Percentiles rank a stretch among this genome's conserved stretches.
These are phyloP conservation scores for Rugonectria rugulosa DNA, from an alignment of 2,329 filamentous ascomycete species.

Conservation along the genomic window DNA sequence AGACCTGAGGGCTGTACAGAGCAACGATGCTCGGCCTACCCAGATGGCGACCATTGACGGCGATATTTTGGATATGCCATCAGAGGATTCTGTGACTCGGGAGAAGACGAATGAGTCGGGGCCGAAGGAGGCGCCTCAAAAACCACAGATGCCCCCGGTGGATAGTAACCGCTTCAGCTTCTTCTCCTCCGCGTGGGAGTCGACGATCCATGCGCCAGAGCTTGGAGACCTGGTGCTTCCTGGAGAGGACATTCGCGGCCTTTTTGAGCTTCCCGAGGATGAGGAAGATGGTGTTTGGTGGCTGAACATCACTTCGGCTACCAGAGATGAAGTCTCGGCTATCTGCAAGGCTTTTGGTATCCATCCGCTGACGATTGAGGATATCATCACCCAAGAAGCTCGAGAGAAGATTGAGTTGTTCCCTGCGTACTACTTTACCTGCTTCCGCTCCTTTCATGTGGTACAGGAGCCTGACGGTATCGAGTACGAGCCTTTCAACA, in stretches of 20 bases:
- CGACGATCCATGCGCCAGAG: slow-evolving; percentile 89
- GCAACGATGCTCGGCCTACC: slow-evolving; percentile 36
- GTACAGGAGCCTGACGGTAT: slow-evolving; percentile 80
- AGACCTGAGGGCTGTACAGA: slow-evolving; percentile 43
- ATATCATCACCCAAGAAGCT: slow-evolving; percentile 93
- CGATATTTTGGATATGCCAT: slow-evolving; percentile 63
- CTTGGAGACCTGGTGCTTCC: slow-evolving; percentile 88
- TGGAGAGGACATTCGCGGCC: slow-evolving; percentile 85
- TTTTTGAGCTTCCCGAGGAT: slow-evolving; percentile 75
- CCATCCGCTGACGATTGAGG: slow-evolving; percentile 93
- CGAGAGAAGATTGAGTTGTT: slow-evolving; percentile 99
- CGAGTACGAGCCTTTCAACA: slow-evolving; percentile 93
- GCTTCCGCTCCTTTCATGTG: slow-evolving; percentile 89
- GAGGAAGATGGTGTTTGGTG: slow-evolving; percentile 91
- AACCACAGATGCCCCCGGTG: slow-evolving; percentile 48
- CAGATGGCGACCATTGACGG: slow-evolving; percentile 62
- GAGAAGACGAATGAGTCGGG: slow-evolving; percentile 54
- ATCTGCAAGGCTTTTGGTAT: slow-evolving; percentile 96
- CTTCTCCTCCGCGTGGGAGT: slow-evolving; percentile 94
- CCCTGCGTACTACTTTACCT: slow-evolving; percentile 97
- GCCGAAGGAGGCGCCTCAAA: slow-evolving; percentile 40
- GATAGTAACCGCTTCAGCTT: slow-evolving; percentile 90
- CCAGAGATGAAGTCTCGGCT: slow-evolving; percentile 84
- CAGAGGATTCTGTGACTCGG: slow-evolving; percentile 50
- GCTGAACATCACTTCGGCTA: slow-evolving; percentile 92